A percentile compares a stretch with the other conserved stretches of the same genome.
These are phyloP conservation scores for Xylaria scruposa DNA, from an alignment of 495 filamentous ascomycete genomes.

Conservation along the genomic window DNA sequence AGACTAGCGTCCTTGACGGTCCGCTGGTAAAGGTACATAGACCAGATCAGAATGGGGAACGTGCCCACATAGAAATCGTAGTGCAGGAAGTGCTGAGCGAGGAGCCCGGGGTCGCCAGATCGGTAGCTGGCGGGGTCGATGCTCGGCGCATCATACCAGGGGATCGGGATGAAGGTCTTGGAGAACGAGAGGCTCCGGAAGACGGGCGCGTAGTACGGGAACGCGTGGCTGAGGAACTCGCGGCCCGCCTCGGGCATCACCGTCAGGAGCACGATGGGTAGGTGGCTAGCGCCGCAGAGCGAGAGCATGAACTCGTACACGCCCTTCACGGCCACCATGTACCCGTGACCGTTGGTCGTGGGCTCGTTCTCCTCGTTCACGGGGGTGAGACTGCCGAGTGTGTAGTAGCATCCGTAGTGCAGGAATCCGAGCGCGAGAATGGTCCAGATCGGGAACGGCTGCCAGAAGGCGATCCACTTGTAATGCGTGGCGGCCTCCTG, in stretches of 20 bases:
- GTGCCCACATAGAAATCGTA: conserved; percentile 66
- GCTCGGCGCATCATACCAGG: conserved; percentile 30
- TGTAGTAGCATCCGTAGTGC: conserved; percentile 36
- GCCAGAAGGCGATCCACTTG: conserved; percentile 64
- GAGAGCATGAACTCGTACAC: conserved; percentile 62
- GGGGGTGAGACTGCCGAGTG: conserved; percentile 33
- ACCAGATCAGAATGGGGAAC: conserved; percentile 61
- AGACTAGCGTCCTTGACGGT: conserved; percentile 39
- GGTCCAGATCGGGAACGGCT: conserved; percentile 63
- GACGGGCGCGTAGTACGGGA: conserved; percentile 52
- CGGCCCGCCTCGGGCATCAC: conserved; percentile 46
- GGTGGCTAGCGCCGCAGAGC: conserved; percentile 55
- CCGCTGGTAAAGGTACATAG: conserved; percentile 53
- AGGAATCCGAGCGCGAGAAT: conserved; percentile 43
- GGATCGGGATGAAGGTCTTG: conserved; percentile 38
- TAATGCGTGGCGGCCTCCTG: conserved; percentile 60
- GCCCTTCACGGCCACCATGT: conserved; percentile 49
- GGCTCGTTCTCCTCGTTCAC: conserved; percentile 37
- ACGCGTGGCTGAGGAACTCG: conserved; percentile 43
- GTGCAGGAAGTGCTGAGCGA: conserved; percentile 61
- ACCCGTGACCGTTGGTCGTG: conserved; percentile 38
- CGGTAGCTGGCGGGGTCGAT: conserved; percentile 38
- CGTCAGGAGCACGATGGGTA: conserved; percentile 47
- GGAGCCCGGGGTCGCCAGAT: conserved; percentile 52
- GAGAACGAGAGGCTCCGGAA: conserved; percentile 51